phyloP scores from a whole-genome alignment of 2,329 filamentous ascomycete genomes.

The Talaromyces verruculosus region DNA sequence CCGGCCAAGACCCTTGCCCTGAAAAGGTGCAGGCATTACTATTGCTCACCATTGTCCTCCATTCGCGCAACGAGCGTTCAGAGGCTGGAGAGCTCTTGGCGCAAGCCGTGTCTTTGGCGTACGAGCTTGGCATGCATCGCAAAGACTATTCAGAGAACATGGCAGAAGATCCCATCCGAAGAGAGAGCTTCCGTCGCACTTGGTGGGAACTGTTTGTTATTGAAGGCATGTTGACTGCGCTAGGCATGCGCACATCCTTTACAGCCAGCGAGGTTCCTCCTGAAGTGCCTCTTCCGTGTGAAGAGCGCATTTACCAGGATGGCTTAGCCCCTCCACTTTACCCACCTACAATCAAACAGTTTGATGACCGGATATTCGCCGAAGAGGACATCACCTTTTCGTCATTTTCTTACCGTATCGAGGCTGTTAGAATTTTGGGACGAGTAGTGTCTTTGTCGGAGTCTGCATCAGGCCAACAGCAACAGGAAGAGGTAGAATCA shows the following conservation, averaged over 20 bases:
- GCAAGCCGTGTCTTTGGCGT: slow-evolving; percentile 67
- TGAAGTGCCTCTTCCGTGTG: slow-evolving; percentile 75
- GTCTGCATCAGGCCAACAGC: slow-evolving; percentile 41
- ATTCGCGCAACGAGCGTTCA: slow-evolving; percentile 71
- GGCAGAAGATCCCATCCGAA: slow-evolving; percentile 66
- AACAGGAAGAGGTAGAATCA: slow-evolving; percentile 58
- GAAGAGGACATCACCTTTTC: slow-evolving; percentile 69
- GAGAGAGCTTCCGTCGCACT: slow-evolving; percentile 82
- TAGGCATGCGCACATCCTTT: slow-evolving; percentile 54
- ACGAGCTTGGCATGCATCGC: slow-evolving; percentile 74
- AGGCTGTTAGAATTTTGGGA: slow-evolving; percentile 75
- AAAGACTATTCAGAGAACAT: slow-evolving; percentile 64
- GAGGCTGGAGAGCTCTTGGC: slow-evolving; percentile 67
- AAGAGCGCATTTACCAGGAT: slow-evolving; percentile 64
- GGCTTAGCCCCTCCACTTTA: slow-evolving; percentile 58
- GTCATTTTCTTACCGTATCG: slow-evolving; percentile 81
- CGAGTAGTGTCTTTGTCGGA: slow-evolving; percentile 61
- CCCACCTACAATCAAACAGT: slow-evolving; percentile 64
- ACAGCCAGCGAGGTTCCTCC: slow-evolving; percentile 67
- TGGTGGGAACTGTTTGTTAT: slow-evolving; percentile 88
- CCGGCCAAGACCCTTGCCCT: slow-evolving; percentile 48
- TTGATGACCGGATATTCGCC: slow-evolving; percentile 74
- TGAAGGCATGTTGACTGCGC: slow-evolving; percentile 77
- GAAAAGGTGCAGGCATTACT: slow-evolving; percentile 76
- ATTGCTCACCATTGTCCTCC: slow-evolving; percentile 72